Conservation (phyloP, 139 green algal genomes). For the Tetradesmus lagerheimii region DNA sequence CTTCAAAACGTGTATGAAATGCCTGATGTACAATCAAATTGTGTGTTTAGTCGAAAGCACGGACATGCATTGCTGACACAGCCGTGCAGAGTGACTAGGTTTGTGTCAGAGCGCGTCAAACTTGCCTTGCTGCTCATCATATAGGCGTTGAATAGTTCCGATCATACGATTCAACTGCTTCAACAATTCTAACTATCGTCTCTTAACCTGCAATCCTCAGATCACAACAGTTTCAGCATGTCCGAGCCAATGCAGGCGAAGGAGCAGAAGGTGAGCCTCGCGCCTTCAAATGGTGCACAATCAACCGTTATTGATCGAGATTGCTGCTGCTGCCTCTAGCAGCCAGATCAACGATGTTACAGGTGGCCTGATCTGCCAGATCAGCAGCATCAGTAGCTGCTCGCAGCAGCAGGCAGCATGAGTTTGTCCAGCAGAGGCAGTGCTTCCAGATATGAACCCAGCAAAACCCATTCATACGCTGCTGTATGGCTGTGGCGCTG, state of each 20-base stretch:
- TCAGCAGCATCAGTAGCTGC: background rate
- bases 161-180: background rate
- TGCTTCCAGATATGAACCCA: no score
- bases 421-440: no score
- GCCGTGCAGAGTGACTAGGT: background rate
- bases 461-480: no score
- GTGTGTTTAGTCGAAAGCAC: background rate
- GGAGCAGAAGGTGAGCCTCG: slow-evolving; percentile 8
- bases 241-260: slow-evolving; percentile 35
- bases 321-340: background rate
- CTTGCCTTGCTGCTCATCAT: background rate
- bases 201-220: background rate
- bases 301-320: background rate
- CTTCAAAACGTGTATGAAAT: no score
- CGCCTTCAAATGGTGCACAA: background rate
- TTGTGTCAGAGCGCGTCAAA: background rate
- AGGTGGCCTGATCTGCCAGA: background rate
- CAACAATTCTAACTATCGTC: background rate
- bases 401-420: background rate
- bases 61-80: background rate
- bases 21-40: no score
- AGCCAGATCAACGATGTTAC: background rate
- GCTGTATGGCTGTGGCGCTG: no score
- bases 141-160: background rate
- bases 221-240: slow-evolving; percentile 13